These are phyloP conservation scores for Nematodospora anomalae DNA, from an alignment of 1,139 yeast species.

Conservation along the genomic window DNA sequence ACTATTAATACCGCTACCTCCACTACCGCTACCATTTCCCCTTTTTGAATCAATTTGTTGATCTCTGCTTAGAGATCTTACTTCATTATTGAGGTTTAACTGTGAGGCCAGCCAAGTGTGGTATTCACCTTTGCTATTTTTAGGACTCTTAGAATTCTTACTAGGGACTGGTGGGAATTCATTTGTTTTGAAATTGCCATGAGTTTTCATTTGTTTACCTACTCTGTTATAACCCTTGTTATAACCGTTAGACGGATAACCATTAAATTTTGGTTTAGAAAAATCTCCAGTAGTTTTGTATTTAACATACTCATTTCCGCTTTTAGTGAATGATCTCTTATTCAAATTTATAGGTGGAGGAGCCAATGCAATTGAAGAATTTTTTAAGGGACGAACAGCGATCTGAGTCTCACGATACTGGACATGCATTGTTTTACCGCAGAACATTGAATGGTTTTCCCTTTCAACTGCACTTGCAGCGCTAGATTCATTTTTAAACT, in stretches of 20 bases:
- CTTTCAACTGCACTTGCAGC: conserved; percentile 82
- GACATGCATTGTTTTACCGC: conserved; percentile 76
- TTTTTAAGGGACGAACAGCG: conserved; percentile 2
- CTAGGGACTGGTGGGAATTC: background rate
- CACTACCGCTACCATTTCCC: conserved; percentile 1
- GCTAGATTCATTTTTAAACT: conserved; percentile 61
- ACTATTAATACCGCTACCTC: background rate
- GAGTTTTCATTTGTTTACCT: background rate
- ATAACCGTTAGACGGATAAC: conserved; percentile 16
- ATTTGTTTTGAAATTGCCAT: background rate
- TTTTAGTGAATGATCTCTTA: conserved; percentile 27
- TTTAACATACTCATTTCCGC: conserved; percentile 4
- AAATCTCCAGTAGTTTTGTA: conserved; percentile 5
- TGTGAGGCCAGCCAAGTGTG: conserved; percentile 13
- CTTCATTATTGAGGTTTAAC: conserved; percentile 11
- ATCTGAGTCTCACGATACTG: conserved; percentile 67
- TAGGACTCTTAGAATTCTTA: background rate
- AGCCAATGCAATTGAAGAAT: conserved; percentile 48
- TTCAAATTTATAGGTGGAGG: conserved; percentile 72
- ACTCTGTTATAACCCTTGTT: conserved; percentile 9
- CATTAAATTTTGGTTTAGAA: conserved; percentile 15
- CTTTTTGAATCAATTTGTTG: background rate
- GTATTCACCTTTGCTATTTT: background rate
- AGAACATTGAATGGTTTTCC: conserved; percentile 76
- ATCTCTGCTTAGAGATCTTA: background rate